Evolutionary conservation across 1,139 yeast genomes (phyloP), one percentile per base, ranked within the genome.

Genomic region (Candida sp.): DNA sequence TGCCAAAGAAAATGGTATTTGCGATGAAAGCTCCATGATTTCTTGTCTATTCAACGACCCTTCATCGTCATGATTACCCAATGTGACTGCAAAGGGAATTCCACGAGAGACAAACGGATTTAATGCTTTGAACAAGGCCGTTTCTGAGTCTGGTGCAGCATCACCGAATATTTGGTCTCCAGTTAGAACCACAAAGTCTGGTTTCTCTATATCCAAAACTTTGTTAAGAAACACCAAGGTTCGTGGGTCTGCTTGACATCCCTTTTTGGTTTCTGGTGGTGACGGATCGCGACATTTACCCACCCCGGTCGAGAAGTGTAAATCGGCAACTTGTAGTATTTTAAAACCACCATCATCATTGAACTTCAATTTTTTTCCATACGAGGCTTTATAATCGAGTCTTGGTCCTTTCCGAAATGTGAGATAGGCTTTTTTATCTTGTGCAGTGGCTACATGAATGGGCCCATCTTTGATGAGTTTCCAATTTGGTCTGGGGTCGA

Each of bases 151-250:
- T 1, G 86, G 87, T 0, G 88, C 72, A 7, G 70, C 73, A 21
- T 77, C 77, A 1, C 93, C 93, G 66, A 81, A 82, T 1, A 88
- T 73, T 60, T 87, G 95, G 63, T 91, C 97, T 9, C 98, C 98
- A 0, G 96, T 82, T 46, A 87, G 65, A 0, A 89, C 90, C 1
- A 87, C 93, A 38, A 89, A 62, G 56, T 90, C 88, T 0, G 97
- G 97, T 33, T 75, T 62, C 57, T 91, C 97, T 1, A 70, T 46
- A 49, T 85, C 91, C 42, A 91, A 65, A 0, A 87, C 84, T 29
- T 64, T 60, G 22, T 79, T 73, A n/a, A 90, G 59, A 57, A 88
- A 87, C 21, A 64, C 60, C 34, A 78, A 51, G 0, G 97, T 86
- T 45, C 84, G 73, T 0, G 79, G 74, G 57, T 90, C 97, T 0